Percentiles rank a stretch among this genome's conserved stretches.
These are phyloP conservation scores for Ceratocystis eucalypticola DNA, from an alignment of 2,329 filamentous ascomycete genomes.

Conservation along the genomic window DNA sequence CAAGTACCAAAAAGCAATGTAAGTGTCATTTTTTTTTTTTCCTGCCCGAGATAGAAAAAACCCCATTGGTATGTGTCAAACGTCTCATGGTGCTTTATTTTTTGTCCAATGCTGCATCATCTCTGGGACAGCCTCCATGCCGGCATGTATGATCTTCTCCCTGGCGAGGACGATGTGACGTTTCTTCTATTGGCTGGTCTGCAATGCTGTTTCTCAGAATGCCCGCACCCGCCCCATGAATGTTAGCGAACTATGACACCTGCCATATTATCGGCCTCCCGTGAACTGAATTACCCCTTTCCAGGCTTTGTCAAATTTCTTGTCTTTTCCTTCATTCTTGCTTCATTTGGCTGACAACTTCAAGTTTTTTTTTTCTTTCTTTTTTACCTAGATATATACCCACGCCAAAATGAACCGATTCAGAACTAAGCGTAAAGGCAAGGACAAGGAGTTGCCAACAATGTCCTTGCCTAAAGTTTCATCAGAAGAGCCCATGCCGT, in stretches of 20 bases:
- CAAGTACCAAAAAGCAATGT: not conserved
- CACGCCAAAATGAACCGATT: slow-evolving; percentile 57
- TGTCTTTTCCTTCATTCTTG: not conserved
- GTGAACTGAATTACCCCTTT: not conserved
- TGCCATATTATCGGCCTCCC: not conserved
- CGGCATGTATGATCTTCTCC: slow-evolving; percentile 1
- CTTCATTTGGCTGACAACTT: no score
- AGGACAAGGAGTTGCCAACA: slow-evolving; percentile 41
- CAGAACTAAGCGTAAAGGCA: slow-evolving; percentile 56
- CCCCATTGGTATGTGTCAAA: not conserved
- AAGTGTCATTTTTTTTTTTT: not conserved
- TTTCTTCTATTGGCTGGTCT: not conserved
- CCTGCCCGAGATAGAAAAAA: not conserved
- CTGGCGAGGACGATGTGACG: not conserved
- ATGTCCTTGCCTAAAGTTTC: slow-evolving; percentile 31
- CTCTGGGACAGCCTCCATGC: not conserved
- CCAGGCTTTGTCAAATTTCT: no score
- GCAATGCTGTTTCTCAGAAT: not conserved
- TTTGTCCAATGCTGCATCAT: not conserved
- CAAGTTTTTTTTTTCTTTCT: not conserved
- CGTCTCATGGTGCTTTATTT: not conserved
- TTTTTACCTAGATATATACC: slow-evolving; percentile 1
- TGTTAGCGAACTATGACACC: not conserved
- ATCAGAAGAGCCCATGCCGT: slow-evolving; percentile 35
- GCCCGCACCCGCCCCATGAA: not conserved